Evolutionary conservation across 2,329 filamentous ascomycete genomes (phyloP).

Genomic region (Hortaea sp.): DNA sequence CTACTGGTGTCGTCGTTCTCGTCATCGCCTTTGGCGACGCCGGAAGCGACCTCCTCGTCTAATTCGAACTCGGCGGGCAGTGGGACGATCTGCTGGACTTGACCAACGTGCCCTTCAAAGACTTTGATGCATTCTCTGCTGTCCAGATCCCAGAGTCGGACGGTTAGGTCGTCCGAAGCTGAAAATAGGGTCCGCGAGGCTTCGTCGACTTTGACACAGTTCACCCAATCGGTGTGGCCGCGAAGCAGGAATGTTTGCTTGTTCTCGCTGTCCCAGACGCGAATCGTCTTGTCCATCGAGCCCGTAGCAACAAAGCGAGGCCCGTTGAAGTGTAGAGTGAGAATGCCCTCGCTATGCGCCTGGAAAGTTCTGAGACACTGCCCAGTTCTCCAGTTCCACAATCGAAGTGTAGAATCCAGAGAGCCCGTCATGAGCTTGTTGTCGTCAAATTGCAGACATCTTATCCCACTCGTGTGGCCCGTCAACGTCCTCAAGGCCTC

Average conservation of each 20-base stretch:
- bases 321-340: conserved; percentile 77
- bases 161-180: conserved; percentile 83
- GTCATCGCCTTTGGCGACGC: conserved; percentile 43
- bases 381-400: conserved; percentile 96
- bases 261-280: conserved; percentile 84
- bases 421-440: conserved; percentile 83
- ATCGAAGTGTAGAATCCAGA: conserved; percentile 74
- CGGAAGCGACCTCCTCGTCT: conserved; percentile 48
- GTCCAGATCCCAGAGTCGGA: conserved; percentile 89
- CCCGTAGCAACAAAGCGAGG: conserved; percentile 71
- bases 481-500: conserved; percentile 73
- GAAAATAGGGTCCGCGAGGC: conserved; percentile 68
- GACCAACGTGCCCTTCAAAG: conserved; percentile 85
- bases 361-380: conserved; percentile 72
- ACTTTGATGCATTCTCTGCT: conserved; percentile 64
- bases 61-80: conserved; percentile 84
- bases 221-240: conserved; percentile 91
- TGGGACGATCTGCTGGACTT: conserved; percentile 82
- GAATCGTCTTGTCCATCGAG: conserved; percentile 79
- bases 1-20: conserved; percentile 32
- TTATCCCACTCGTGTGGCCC: conserved; percentile 74
- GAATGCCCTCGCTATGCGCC: conserved; percentile 71
- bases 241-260: conserved; percentile 70
- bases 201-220: conserved; percentile 81
- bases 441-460: conserved; percentile 87